Base-by-base conservation (phyloP, 2,329 filamentous ascomycete species). In the Thielaviopsis euricoi region DNA sequence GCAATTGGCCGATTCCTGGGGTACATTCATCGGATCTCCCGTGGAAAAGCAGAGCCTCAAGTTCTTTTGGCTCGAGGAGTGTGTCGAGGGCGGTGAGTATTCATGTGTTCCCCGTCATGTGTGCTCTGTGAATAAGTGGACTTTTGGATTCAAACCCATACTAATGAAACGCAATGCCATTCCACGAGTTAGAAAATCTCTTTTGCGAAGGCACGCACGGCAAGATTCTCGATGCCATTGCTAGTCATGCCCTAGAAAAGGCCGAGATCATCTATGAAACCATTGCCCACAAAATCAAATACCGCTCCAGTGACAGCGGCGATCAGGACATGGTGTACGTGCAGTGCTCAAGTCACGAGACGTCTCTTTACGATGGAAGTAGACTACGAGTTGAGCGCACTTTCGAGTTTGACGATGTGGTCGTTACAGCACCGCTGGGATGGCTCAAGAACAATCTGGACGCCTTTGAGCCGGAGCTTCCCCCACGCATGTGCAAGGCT, bases 41-140 rank as follows among this genome's bases (percentile, higher is more conserved):
- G 73, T 86, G 9, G 70, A 74, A 56, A 76, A 66, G 25, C 86
- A 89, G 66, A 87, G 83, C 63, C 71, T 89, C 33, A 86, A 83
- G 70, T 89, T 81, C 70, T 86, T 88, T 66, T 88, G 85, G 83
- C 67, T 89, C 5, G 86, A 89, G 66, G 84, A 89, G 68, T 87
- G 83, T 62, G 82, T 89, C 56, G 85, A 88, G 65, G 85, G 85
- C 52, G 78, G 80, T 48, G 43, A 48, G 43, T 80, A 66, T 63
- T 72, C 64, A 13, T 13, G 48, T 37, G 37, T 19, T 13, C 17
- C 10, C 19, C 17, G 10, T 49, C 19, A 43, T 25, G 13, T 21
- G 50, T 17, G 4, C 26, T 37, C 29, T 10, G 29, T 33, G 4
- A 33, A 6, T 10, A 33, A 6, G 29, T 49, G 43, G 2, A 21